Evolutionary conservation across 2,329 filamentous ascomycete genomes (phyloP).

Genomic region (Botrytis elliptica): DNA sequence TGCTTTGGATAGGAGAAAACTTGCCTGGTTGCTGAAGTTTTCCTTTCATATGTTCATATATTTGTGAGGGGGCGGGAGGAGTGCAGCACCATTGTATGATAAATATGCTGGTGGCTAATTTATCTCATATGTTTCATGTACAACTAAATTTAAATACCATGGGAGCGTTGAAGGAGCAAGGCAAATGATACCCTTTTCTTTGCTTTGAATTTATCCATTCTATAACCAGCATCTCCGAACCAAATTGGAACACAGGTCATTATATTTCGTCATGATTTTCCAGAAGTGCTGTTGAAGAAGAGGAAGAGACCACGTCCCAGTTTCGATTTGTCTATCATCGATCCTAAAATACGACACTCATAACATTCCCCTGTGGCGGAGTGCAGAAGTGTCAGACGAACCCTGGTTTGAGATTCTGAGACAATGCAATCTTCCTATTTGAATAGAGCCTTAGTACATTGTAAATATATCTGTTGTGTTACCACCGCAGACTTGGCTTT

Average conservation of each 20-base stretch:
- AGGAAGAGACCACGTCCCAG: background rate
- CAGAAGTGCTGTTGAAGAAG: background rate
- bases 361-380: background rate
- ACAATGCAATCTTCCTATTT: background rate
- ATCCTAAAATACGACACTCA: constrained; percentile 12
- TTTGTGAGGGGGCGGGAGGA: background rate
- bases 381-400: constrained; percentile 15
- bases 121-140: constrained; percentile 15
- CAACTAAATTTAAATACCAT: constrained; percentile 5
- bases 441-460: background rate
- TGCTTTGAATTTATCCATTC: constrained; percentile 4
- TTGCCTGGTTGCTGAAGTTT: constrained; percentile 6
- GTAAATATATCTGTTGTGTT: background rate
- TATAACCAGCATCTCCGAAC: background rate
- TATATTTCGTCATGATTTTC: too few relatives aligned
- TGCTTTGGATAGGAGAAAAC: background rate
- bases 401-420: background rate
- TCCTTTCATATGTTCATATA: background rate
- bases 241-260: background rate
- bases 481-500: background rate
- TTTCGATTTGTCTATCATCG: background rate
- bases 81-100: background rate
- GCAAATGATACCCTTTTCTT: constrained; percentile 18
- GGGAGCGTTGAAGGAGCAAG: constrained; percentile 19
- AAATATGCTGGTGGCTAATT: background rate